A percentile compares a stretch with the other conserved stretches of the same genome.
Evolutionary conservation across 2,329 filamentous ascomycete species (phyloP).

Genomic region (Phialophora macrospora): DNA sequence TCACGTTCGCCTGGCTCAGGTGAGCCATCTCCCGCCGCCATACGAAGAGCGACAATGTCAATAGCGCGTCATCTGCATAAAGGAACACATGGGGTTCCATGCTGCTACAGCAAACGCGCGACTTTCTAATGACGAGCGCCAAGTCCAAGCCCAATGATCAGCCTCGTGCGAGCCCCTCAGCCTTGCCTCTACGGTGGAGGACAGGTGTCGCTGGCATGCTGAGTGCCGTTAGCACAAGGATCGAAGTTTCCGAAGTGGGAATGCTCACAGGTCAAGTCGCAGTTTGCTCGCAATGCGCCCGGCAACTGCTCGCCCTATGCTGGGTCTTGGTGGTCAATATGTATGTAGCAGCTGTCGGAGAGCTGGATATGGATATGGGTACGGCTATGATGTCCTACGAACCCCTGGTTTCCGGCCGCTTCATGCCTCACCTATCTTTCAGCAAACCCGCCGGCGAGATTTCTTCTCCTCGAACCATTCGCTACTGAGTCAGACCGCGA

Average conservation of each 20-base stretch:
- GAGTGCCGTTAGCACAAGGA: background rate
- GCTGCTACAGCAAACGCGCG: background rate
- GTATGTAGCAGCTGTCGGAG: conserved; percentile 45
- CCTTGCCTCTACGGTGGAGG: conserved; percentile 12
- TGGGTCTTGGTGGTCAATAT: conserved; percentile 18
- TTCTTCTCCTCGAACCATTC: conserved; percentile 71
- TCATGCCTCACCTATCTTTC: conserved; percentile 45
- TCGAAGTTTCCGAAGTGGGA: background rate
- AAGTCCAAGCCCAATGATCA: conserved; percentile 14
- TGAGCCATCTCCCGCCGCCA: conserved; percentile 41
- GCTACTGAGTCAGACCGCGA: conserved; percentile 33
- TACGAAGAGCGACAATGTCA: conserved; percentile 28
- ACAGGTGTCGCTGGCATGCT: background rate
- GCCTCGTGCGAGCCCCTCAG: background rate
- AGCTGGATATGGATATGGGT: conserved; percentile 27
- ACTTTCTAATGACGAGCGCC: conserved; percentile 31
- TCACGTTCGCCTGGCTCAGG: conserved; percentile 37
- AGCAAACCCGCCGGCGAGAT: conserved; percentile 58
- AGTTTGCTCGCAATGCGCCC: conserved; percentile 16
- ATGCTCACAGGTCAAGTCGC: background rate
- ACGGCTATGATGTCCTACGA: conserved; percentile 35
- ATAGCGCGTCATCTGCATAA: conserved; percentile 26
- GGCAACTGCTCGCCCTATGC: conserved; percentile 22
- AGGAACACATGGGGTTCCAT: background rate
- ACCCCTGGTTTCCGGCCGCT: conserved; percentile 45